phyloP scores from a whole-genome alignment of 495 filamentous ascomycete genomes.

The Parathielavia appendiculata region DNA sequence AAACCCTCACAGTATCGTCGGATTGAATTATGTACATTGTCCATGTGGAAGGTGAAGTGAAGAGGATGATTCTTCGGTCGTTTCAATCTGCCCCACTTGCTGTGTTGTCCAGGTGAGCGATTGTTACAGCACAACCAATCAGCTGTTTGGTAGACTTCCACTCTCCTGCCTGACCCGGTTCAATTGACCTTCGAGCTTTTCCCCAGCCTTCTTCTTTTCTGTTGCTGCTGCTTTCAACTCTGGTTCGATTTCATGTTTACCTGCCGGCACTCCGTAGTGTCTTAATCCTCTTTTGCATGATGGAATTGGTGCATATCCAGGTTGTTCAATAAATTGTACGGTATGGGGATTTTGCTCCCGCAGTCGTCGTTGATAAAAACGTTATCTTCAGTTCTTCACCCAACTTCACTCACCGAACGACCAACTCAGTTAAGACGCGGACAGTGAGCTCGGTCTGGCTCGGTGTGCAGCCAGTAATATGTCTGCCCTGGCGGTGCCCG shows the following conservation, averaged over 20 bases:
- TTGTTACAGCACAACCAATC: neutral
- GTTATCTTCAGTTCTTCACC: neutral
- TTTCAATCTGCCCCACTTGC: conserved; percentile 11
- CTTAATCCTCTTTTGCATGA: neutral
- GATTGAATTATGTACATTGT: neutral
- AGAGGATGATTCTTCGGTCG: neutral
- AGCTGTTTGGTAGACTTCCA: neutral
- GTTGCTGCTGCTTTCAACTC: neutral
- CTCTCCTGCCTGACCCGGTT: neutral
- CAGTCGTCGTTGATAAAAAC: no score
- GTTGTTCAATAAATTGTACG: no score
- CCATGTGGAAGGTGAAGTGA: neutral
- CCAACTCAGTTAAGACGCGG: no score
- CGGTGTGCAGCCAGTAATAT: neutral
- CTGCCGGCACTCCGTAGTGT: neutral
- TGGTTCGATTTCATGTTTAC: neutral
- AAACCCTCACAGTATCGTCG: neutral
- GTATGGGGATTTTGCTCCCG: no score
- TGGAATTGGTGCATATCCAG: neutral
- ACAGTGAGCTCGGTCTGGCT: neutral
- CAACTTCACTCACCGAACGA: neutral
- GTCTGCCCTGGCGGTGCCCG: neutral
- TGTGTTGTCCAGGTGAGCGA: conserved; percentile 14
- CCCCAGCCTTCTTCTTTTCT: neutral
- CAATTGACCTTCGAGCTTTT: neutral